A percentile compares a stretch with the other conserved stretches of the same genome.
Conservation (phyloP, 2,329 filamentous ascomycete genomes). For the Ophiostoma montium region DNA sequence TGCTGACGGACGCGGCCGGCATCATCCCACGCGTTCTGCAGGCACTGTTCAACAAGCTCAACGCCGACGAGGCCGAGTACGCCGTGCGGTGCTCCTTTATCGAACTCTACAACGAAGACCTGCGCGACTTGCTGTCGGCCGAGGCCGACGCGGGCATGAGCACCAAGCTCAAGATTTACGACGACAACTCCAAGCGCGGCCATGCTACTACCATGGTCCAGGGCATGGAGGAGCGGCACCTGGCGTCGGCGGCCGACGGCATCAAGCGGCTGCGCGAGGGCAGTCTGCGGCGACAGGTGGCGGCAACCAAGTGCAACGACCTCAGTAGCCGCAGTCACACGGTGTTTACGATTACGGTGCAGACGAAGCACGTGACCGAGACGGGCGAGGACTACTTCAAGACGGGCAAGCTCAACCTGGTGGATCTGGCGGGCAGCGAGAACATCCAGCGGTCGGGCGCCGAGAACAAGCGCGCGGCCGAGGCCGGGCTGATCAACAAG, state of each 20-base stretch:
- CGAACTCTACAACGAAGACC: constrained; percentile 94
- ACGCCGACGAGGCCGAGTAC: constrained; percentile 63
- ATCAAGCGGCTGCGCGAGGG: constrained; percentile 81
- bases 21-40: constrained; percentile 90
- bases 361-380: constrained; percentile 68
- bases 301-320: constrained; percentile 98
- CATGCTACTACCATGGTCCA: constrained; percentile 78
- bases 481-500: constrained; percentile 97
- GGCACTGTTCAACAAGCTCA: constrained; percentile 72
- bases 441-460: constrained; percentile 95
- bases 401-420: constrained; percentile 86
- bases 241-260: constrained; percentile 69
- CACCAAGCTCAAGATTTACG: constrained; percentile 81
- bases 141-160: constrained; percentile 45
- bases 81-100: constrained; percentile 98
- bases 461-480: constrained; percentile 92
- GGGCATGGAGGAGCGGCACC: constrained; percentile 94
- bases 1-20: constrained; percentile 80
- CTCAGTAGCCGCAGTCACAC: constrained; percentile 94
- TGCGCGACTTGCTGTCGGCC: constrained; percentile 70
- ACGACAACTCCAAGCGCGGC: constrained; percentile 78
- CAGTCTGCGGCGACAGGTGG: constrained; percentile 91
- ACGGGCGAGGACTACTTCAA: constrained; percentile 82
- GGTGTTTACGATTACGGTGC: constrained; percentile 89
- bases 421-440: constrained; percentile 92